Evolutionary conservation across 2,329 filamentous ascomycete genomes (phyloP).

Genomic region (Colletotrichum liaoningense): DNA sequence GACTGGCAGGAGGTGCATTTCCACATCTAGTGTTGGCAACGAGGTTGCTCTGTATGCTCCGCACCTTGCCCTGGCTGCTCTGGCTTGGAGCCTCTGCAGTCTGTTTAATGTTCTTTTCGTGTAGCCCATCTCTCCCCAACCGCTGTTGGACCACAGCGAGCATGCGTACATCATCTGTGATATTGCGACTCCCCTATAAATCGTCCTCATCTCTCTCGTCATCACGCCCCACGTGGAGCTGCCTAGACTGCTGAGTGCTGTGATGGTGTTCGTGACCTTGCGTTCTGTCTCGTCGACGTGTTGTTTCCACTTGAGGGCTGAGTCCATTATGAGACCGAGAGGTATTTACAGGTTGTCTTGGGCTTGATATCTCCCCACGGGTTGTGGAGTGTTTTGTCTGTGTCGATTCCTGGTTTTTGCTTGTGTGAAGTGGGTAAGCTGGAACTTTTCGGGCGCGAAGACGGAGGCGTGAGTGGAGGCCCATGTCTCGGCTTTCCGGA

Average conservation of each 20-base stretch:
- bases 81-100: background rate
- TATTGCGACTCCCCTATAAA: constrained; percentile 7
- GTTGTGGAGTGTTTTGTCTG: constrained; percentile 34
- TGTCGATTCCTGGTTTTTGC: constrained; percentile 32
- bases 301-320: constrained; percentile 38
- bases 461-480: constrained; percentile 33
- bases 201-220: no score
- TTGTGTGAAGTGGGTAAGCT: constrained; percentile 40
- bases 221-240: no score
- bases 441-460: constrained; percentile 40
- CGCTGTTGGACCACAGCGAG: constrained; percentile 39
- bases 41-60: background rate
- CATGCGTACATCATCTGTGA: constrained; percentile 42
- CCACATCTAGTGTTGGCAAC: background rate
- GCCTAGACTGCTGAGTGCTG: constrained; percentile 33
- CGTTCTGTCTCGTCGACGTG: constrained; percentile 39
- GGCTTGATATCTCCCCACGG: constrained; percentile 15
- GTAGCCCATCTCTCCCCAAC: constrained; percentile 6
- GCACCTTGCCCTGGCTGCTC: background rate
- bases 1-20: background rate
- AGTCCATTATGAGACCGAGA: constrained; percentile 41
- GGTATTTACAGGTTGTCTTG: constrained; percentile 34
- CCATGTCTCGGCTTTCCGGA: no score
- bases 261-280: constrained; percentile 37
- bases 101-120: background rate